Evolutionary conservation across 176 grass and related monocot genomes (phyloP).

Genomic region (Themeda triandra): DNA sequence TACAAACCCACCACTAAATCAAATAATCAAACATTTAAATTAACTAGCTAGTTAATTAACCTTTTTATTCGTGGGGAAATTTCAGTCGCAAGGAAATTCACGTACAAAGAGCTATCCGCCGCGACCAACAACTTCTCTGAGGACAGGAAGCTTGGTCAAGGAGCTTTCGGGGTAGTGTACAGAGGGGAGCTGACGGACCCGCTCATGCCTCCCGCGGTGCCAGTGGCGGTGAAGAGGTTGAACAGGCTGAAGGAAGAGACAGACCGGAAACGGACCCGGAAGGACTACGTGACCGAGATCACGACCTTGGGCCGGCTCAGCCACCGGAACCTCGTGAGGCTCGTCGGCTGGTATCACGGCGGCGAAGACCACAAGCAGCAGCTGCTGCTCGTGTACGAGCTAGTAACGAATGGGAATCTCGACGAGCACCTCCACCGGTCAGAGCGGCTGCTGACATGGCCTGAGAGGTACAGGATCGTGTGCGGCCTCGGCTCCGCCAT

Average conservation of each 20-base stretch:
- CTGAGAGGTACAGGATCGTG: background rate
- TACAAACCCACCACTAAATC: too few relatives aligned
- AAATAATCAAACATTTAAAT: too few relatives aligned
- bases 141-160: background rate
- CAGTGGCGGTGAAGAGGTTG: conserved; percentile 22
- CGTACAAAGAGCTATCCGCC: background rate
- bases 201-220: background rate
- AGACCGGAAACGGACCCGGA: too few relatives aligned
- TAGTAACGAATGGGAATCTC: background rate
- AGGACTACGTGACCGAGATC: conserved; percentile 6
- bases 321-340: background rate
- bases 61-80: too few relatives aligned
- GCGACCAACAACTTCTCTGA: background rate
- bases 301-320: background rate
- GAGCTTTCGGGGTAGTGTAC: conserved; percentile 12
- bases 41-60: too few relatives aligned
- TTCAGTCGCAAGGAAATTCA: background rate
- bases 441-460: background rate
- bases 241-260: background rate
- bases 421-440: background rate
- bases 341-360: background rate
- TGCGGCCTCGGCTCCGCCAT: background rate
- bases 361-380: background rate
- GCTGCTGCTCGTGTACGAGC: background rate
- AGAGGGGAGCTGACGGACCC: background rate